Evolutionary conservation across 352 stramenopile genomes (phyloP), one percentile per base, ranked within the genome.

Genomic region (Thalassiosira hispida): DNA sequence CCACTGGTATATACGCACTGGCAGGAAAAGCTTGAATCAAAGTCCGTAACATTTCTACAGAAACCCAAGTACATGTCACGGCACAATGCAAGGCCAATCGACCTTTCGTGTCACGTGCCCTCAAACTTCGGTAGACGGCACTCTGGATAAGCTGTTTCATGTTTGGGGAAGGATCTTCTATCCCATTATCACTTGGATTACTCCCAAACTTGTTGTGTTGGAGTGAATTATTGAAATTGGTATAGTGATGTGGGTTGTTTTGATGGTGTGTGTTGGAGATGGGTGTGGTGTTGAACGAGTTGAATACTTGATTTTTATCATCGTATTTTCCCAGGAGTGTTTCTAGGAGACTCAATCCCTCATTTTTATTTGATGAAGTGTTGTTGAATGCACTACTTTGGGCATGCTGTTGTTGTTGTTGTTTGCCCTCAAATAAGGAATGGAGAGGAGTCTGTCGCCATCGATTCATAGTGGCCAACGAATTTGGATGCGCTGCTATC

Each of bases 391-490:
- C n/a, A 6, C 20, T 8, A 33, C 11, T 11, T 9, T 35, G 6
- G 7, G 40, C 9, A 47, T 18, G 11, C 23, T 44, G 44, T 47
- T 44, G 44, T 47, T 16, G 46, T 51, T 2, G 6, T 46, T 38
- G 20, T 61, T 59, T 64, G 27, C 47, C 70, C 42, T 81, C 79
- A 61, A 86, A 81, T 14, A 81, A 23, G 12, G 64, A 62, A 65
- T 86, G 79, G 1, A 86, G 11, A 0, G 79, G 74, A 27, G 79
- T 86, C 55, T 86, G 73, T 33, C 35, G 49, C 79, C 73, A 77
- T 57, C 49, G 12, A 52, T 86, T 80, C n/a, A 31, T 35, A 18
- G 52, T 73, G 7, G 61, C 63, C 62, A 76, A 57, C n/a, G 56
- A 49, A 5, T 77, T 62, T 14, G 76, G 76, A 57, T 72, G 22